Evolutionary conservation across 495 filamentous ascomycete genomes (phyloP), one percentile per base, ranked within the genome.

Genomic region (Physcia stellaris): DNA sequence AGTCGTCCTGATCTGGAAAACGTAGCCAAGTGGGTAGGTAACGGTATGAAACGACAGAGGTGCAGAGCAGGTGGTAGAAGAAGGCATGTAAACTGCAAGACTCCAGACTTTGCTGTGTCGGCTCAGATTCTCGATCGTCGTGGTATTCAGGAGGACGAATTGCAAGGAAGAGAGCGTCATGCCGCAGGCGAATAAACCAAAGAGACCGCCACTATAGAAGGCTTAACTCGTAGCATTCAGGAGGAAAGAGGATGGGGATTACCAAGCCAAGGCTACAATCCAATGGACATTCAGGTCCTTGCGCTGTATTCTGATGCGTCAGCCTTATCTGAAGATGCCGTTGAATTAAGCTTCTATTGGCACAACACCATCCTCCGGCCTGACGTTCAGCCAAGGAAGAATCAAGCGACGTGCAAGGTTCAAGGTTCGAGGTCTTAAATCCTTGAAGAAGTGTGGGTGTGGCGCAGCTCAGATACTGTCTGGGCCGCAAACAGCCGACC

Each of bases 71-170:
- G 40, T 34, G 63, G 31, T 44, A 63, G 44, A 47, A 70, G 45
- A 47, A 72, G 80, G 22, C 22, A 86, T 71, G n/a, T 75, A 71
- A 12, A 94, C 65, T 6, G 87, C 87, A 4, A 95, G 60, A 18
- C 74, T 73, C 59, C 83, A 79, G 10, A 80, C 73, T 24, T 70
- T 71, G 16, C 60, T 67, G 17, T 63, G 66, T 26, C 66, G 65
- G 24, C 66, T 72, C 15, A 93, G 55, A 35, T 77, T 75, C 53
- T 95, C 87, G 28, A 95, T 77, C 9, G 85, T 90, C 1, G 84
- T 88, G 28, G 80, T 60, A 48, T 93, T 94, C 20, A 64, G 39
- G 23, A 76, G 50, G 31, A 77, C 71, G 43, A 86, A 71, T 46
- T 83, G 75, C 7, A 79, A 42, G 1, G 79, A 80, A 24, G 72